Conservation (phyloP, 345 rosid species). For the Salix purpurea region DNA sequence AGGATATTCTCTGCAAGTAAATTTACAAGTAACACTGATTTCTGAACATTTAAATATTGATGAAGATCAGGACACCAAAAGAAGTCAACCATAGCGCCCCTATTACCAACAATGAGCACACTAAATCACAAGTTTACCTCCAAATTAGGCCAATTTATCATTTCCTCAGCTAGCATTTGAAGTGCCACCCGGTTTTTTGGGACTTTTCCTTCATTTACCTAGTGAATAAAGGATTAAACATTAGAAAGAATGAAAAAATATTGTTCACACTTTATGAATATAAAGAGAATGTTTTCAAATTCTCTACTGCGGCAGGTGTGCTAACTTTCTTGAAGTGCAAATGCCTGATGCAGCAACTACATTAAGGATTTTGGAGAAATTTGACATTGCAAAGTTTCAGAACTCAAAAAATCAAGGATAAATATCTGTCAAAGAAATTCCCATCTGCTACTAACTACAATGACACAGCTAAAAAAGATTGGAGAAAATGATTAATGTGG, state of each 20-base stretch:
- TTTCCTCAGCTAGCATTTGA: conserved; percentile 73
- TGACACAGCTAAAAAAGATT: too few relatives aligned
- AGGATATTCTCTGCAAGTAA: neutral
- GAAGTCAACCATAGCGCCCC: neutral
- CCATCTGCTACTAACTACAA: too few relatives aligned
- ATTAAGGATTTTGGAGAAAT: too few relatives aligned
- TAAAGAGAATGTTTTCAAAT: neutral
- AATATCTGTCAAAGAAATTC: too few relatives aligned
- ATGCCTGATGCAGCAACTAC: too few relatives aligned
- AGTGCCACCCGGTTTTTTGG: conserved; percentile 71
- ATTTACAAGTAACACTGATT: neutral
- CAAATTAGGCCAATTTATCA: conserved; percentile 84
- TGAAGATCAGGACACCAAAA: neutral
- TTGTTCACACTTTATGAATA: neutral
- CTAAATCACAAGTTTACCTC: conserved; percentile 48
- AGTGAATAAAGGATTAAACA: conserved; percentile 14
- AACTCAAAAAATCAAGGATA: too few relatives aligned
- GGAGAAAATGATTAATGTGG: too few relatives aligned
- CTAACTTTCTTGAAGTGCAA: too few relatives aligned
- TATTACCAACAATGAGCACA: neutral
- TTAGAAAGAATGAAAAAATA: neutral
- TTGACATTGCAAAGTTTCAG: too few relatives aligned
- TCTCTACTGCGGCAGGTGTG: too few relatives aligned
- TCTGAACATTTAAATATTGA: neutral
- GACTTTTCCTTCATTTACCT: conserved; percentile 83